These are phyloP conservation scores for Jaminaea rosea DNA, from an alignment of 1,284 basidiomycete species.

Conservation along the genomic window DNA sequence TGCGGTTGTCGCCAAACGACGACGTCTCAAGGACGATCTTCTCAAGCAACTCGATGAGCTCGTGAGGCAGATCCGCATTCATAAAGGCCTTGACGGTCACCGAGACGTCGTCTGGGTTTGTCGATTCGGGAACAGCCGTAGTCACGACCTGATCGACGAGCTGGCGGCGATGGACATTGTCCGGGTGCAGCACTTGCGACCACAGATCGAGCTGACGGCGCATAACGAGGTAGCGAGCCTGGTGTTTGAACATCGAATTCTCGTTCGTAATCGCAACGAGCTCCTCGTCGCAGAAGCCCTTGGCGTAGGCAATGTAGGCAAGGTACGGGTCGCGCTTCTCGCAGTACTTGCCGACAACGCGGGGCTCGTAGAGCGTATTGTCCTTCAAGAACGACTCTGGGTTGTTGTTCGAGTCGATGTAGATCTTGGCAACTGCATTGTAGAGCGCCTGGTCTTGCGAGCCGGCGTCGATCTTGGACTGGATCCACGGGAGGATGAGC, in stretches of 20 bases:
- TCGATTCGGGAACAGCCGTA: slow-evolving; percentile 91
- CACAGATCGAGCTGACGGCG: slow-evolving; percentile 91
- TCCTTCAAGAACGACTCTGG: slow-evolving; percentile 96
- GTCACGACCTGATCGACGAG: slow-evolving; percentile 78
- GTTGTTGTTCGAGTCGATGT: slow-evolving; percentile 97
- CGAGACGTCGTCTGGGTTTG: slow-evolving; percentile 96
- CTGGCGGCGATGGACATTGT: slow-evolving; percentile 84
- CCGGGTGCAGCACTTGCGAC: slow-evolving; percentile 82
- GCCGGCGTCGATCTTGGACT: slow-evolving; percentile 81
- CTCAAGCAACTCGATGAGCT: slow-evolving; percentile 94
- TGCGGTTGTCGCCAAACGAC: slow-evolving; percentile 84
- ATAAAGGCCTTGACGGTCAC: slow-evolving; percentile 98
- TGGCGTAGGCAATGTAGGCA: slow-evolving; percentile 98
- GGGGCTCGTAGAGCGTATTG: slow-evolving; percentile 93
- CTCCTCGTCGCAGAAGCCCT: slow-evolving; percentile 98
- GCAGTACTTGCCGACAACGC: slow-evolving; percentile 97
- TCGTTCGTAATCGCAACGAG: slow-evolving; percentile 95
- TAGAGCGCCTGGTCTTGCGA: slow-evolving; percentile 85
- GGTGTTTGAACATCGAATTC: slow-evolving; percentile 99
- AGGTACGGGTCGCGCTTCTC: slow-evolving; percentile 97
- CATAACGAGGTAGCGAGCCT: slow-evolving; percentile 95
- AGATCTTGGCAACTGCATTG: slow-evolving; percentile 97
- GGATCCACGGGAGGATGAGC: slow-evolving; percentile 93
- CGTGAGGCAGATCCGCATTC: slow-evolving; percentile 89
- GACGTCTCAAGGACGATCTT: slow-evolving; percentile 97